Conservation (phyloP, 1,284 basidiomycete genomes). For the Leccinum griseonigrum region DNA sequence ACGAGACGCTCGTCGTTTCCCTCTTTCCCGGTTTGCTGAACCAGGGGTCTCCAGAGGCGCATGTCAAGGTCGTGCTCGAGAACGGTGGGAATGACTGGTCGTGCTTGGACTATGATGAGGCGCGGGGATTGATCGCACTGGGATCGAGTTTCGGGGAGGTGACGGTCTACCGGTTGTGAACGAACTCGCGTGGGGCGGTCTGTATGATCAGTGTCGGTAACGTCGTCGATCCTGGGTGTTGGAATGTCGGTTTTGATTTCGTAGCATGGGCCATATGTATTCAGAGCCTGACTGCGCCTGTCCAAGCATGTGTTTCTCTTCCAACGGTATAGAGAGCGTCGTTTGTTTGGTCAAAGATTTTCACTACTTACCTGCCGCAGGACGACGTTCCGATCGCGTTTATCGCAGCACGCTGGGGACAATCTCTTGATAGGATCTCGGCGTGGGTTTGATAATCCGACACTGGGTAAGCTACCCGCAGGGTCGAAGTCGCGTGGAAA, state of each 20-base stretch:
- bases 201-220: conserved; percentile 1
- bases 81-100: conserved; percentile 46
- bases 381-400: neutral
- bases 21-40: conserved; percentile 48
- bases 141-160: conserved; percentile 49
- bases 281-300: neutral
- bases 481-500: neutral
- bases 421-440: neutral
- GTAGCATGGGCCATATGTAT: neutral
- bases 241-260: neutral
- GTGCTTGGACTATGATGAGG: conserved; percentile 57
- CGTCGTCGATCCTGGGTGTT: conserved; percentile 2
- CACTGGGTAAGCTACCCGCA: neutral
- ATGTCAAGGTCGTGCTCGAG: conserved; percentile 28
- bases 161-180: conserved; percentile 41
- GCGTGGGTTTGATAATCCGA: neutral
- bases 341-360: neutral
- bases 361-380: neutral
- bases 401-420: neutral
- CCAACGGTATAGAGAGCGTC: neutral
- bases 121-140: conserved; percentile 47
- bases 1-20: conserved; percentile 44
- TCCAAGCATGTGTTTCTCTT: neutral
- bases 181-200: neutral
- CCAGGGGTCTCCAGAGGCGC: conserved; percentile 15